Conservation (phyloP, 2,329 filamentous ascomycete genomes). For the Ascosphaera apis region DNA sequence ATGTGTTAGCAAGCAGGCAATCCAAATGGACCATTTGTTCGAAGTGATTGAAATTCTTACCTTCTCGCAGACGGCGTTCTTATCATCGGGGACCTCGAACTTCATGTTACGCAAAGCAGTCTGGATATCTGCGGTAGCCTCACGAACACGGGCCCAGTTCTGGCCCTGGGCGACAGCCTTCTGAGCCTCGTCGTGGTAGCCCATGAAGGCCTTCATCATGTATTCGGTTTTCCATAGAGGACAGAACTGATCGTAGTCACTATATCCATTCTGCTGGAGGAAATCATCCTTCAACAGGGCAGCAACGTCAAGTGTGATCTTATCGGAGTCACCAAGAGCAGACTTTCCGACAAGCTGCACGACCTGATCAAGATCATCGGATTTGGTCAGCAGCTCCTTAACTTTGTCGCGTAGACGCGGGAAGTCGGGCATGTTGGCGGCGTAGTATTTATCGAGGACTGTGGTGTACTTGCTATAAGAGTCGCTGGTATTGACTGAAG, state of each 20-base stretch:
- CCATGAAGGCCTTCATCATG: constrained; percentile 99
- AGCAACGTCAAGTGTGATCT: constrained; percentile 90
- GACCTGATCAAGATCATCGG: constrained; percentile 93
- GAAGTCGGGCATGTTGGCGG: constrained; percentile 84
- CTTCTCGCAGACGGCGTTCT: constrained; percentile 66
- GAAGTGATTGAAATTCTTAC: constrained; percentile 23
- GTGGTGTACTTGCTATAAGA: constrained; percentile 95
- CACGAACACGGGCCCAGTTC: constrained; percentile 78
- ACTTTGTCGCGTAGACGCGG: constrained; percentile 79
- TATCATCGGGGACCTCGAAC: constrained; percentile 75
- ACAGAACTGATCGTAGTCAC: constrained; percentile 97
- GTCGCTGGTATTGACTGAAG: constrained; percentile 81
- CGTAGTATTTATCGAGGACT: constrained; percentile 78
- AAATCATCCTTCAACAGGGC: constrained; percentile 94
- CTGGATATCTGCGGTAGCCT: constrained; percentile 73
- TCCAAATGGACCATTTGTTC: constrained; percentile 1
- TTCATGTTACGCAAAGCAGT: constrained; percentile 73
- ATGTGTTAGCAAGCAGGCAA: constrained; percentile 22
- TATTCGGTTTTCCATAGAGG: constrained; percentile 99
- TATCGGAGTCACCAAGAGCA: constrained; percentile 84
- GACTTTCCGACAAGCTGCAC: constrained; percentile 97
- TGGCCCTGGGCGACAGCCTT: constrained; percentile 84
- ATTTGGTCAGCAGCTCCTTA: constrained; percentile 79
- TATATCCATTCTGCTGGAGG: constrained; percentile 97
- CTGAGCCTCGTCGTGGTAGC: constrained; percentile 90